These are phyloP conservation scores for Talaromyces islandicus DNA, from an alignment of 2,329 filamentous ascomycete genomes.

Conservation along the genomic window DNA sequence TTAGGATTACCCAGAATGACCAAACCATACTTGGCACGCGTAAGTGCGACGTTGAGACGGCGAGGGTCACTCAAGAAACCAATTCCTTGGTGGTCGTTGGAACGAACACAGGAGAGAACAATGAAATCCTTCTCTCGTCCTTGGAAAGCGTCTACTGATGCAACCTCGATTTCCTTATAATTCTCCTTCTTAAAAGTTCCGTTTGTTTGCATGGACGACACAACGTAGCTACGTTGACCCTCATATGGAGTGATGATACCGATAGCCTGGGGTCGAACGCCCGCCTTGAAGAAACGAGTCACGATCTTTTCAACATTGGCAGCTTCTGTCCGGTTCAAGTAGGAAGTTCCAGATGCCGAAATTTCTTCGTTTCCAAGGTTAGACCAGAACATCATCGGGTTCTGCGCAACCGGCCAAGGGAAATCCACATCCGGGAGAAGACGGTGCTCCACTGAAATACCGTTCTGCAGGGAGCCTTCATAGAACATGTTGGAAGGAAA, in stretches of 20 bases:
- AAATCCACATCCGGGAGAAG: constrained; percentile 93
- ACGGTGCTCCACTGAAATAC: constrained; percentile 82
- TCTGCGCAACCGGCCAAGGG: constrained; percentile 90
- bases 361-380: constrained; percentile 98
- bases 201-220: constrained; percentile 98
- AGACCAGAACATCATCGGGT: constrained; percentile 99
- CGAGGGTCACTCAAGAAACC: constrained; percentile 97
- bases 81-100: constrained; percentile 98
- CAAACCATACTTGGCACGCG: constrained; percentile 91
- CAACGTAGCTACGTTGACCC: constrained; percentile 95
- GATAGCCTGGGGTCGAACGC: constrained; percentile 87
- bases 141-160: constrained; percentile 97
- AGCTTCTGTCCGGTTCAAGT: constrained; percentile 94
- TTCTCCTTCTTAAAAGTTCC: constrained; percentile 97
- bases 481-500: constrained; percentile 99
- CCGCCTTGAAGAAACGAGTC: constrained; percentile 96
- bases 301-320: constrained; percentile 98
- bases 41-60: constrained; percentile 93
- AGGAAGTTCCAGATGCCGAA: constrained; percentile 93
- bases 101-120: constrained; percentile 93
- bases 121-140: constrained; percentile 99
- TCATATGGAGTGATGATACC: constrained; percentile 99
- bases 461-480: constrained; percentile 93
- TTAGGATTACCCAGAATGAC: constrained; percentile 98
- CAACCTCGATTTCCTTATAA: constrained; percentile 98